phyloP scores from a whole-genome alignment of 768 basidiomycete genomes.

The Arthromyces matolae region DNA sequence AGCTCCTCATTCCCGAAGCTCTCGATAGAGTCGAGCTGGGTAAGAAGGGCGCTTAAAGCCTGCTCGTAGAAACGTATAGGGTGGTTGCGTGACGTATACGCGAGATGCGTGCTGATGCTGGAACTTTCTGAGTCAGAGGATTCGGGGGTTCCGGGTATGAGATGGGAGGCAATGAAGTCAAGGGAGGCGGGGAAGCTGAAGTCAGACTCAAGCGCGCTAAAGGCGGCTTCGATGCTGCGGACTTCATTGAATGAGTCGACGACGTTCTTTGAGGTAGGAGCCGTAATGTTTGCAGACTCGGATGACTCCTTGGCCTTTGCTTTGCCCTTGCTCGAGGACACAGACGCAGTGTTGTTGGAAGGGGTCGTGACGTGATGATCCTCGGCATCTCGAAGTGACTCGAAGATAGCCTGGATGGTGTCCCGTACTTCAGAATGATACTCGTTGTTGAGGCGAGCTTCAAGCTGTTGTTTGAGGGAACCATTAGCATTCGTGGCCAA shows the following conservation, averaged over 20 bases:
- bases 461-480: constrained; percentile 28
- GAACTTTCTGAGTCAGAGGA: constrained; percentile 18
- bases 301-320: constrained; percentile 22
- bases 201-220: constrained; percentile 32
- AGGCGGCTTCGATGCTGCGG: constrained; percentile 37
- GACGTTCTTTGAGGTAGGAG: constrained; percentile 26
- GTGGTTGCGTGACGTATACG: constrained; percentile 56
- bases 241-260: constrained; percentile 36
- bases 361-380: neutral
- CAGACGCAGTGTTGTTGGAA: neutral
- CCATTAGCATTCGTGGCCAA: constrained; percentile 2
- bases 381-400: constrained; percentile 27
- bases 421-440: constrained; percentile 33
- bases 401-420: constrained; percentile 37
- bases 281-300: constrained; percentile 10
- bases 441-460: constrained; percentile 28
- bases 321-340: constrained; percentile 33
- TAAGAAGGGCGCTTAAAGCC: constrained; percentile 51
- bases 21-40: constrained; percentile 56
- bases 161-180: constrained; percentile 38
- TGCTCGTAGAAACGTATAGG: constrained; percentile 62
- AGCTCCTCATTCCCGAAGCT: constrained; percentile 56
- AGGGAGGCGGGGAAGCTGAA: constrained; percentile 38
- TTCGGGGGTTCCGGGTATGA: constrained; percentile 20
- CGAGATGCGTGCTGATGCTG: constrained; percentile 34